Evolutionary conservation across 441 rosid species (phyloP).

Genomic region (Gossypium schwendimanii): DNA sequence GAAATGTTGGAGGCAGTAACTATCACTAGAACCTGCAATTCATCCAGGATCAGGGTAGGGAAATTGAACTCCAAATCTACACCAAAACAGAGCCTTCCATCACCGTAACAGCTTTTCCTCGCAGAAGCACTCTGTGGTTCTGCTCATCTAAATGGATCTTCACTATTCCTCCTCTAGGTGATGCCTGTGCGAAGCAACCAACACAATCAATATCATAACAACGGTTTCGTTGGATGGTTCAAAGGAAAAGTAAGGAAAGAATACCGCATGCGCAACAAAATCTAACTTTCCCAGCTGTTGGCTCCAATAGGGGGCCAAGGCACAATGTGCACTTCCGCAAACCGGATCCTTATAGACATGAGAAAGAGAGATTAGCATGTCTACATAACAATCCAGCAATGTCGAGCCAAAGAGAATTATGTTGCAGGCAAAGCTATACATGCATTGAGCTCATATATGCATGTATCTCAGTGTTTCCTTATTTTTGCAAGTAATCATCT

Average conservation of each 20-base stretch:
- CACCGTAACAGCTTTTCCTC: slow-evolving; percentile 57
- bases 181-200: slow-evolving; percentile 38
- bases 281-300: slow-evolving; percentile 54
- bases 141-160: slow-evolving; percentile 40
- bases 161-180: slow-evolving; percentile 56
- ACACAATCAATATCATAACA: not conserved
- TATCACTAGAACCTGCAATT: no score
- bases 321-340: slow-evolving; percentile 68
- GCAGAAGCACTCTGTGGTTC: slow-evolving; percentile 45
- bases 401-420: not conserved
- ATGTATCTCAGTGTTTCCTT: not conserved
- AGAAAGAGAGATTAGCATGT: not conserved
- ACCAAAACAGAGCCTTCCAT: slow-evolving; percentile 64
- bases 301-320: slow-evolving; percentile 64
- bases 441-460: not conserved
- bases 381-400: not conserved
- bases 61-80: slow-evolving; percentile 3
- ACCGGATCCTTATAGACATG: slow-evolving; percentile 54
- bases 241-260: not conserved
- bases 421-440: not conserved
- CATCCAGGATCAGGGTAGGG: no score
- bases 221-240: no score
- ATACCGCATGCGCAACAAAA: slow-evolving; percentile 53
- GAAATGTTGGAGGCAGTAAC: no score
- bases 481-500: not conserved